Evolutionary conservation across 2,329 filamentous ascomycete genomes (phyloP).

Genomic region (Cercospora zeae-maydis): DNA sequence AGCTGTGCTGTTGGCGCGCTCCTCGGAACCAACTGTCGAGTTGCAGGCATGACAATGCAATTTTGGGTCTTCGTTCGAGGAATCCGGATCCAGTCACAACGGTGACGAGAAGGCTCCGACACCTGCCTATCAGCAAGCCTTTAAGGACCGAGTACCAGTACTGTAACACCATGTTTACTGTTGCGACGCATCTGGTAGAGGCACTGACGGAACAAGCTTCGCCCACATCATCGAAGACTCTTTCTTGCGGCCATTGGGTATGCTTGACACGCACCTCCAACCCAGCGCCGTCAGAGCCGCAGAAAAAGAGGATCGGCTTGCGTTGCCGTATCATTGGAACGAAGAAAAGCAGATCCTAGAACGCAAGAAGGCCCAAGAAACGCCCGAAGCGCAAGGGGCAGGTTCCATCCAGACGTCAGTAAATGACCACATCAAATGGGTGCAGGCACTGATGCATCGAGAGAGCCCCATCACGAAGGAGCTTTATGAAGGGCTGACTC

Average conservation of each 20-base stretch:
- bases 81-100: conserved; percentile 42
- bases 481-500: conserved; percentile 28
- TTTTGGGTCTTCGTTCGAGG: conserved; percentile 34
- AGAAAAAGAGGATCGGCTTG: conserved; percentile 43
- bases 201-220: conserved; percentile 40
- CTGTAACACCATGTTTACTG: conserved; percentile 51
- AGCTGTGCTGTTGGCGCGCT: background rate
- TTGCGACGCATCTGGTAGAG: conserved; percentile 48
- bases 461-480: conserved; percentile 28
- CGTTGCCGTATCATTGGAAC: conserved; percentile 24
- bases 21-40: background rate
- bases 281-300: conserved; percentile 22
- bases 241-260: conserved; percentile 48
- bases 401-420: conserved; percentile 13
- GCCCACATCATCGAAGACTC: conserved; percentile 41
- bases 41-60: conserved; percentile 32
- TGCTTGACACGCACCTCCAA: conserved; percentile 44
- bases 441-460: conserved; percentile 25
- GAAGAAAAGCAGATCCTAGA: background rate
- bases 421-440: conserved; percentile 15
- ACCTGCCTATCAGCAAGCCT: conserved; percentile 46
- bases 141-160: conserved; percentile 49
- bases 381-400: conserved; percentile 7
- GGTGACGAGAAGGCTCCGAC: conserved; percentile 43
- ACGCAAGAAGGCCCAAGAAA: conserved; percentile 28